These are phyloP conservation scores for Globisporangium barbulae DNA, from an alignment of 352 stramenopile species.

Conservation along the genomic window DNA sequence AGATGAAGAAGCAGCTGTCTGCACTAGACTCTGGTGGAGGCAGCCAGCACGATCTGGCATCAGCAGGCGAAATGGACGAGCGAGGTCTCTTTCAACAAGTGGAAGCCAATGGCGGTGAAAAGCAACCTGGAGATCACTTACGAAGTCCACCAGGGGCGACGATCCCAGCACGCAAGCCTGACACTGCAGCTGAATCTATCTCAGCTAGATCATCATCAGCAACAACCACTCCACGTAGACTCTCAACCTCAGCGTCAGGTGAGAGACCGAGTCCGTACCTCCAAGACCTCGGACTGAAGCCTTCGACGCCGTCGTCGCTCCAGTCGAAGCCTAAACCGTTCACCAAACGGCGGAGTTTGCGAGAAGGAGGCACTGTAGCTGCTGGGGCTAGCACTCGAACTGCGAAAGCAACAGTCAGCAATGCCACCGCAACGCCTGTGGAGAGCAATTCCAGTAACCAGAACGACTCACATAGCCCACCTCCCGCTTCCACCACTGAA, in stretches of 20 bases:
- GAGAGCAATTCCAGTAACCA: conserved; percentile 15
- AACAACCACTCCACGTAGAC: conserved; percentile 2
- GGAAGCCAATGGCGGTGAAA: neutral
- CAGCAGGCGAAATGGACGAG: neutral
- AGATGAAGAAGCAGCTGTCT: conserved; percentile 5
- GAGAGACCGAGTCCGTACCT: conserved; percentile 14
- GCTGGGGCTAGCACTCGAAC: neutral
- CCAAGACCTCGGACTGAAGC: conserved; percentile 13
- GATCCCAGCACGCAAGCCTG: neutral
- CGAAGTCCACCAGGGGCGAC: neutral
- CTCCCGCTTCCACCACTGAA: neutral
- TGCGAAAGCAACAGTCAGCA: neutral
- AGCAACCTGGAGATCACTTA: neutral
- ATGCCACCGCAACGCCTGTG: neutral
- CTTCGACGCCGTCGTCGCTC: conserved; percentile 8
- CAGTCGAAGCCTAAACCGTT: conserved; percentile 8
- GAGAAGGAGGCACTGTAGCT: conserved; percentile 51
- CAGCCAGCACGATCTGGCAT: conserved; percentile 3
- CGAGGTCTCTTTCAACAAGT: neutral
- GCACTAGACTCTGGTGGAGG: neutral
- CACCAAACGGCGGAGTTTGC: conserved; percentile 35
- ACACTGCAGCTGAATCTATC: neutral
- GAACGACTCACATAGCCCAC: neutral
- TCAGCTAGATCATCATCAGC: neutral
- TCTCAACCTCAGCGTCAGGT: conserved; percentile 9